Evolutionary conservation across 2,329 filamentous ascomycete species (phyloP).

Genomic region (Coniochaeta sp.): DNA sequence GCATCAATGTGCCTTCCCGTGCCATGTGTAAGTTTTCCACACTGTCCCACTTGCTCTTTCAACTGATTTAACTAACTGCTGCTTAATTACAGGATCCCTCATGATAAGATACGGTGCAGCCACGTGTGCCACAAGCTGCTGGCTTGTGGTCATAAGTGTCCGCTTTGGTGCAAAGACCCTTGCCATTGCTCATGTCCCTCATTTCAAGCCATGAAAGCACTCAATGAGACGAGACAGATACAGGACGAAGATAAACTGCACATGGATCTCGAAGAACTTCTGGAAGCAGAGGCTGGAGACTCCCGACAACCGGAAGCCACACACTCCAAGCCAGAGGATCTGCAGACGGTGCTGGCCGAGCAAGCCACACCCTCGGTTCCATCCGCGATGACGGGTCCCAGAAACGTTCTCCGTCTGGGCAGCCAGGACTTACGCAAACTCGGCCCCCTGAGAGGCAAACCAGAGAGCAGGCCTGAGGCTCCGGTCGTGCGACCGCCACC

Average conservation of each 20-base stretch:
- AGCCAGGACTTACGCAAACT: background rate
- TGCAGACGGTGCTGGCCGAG: background rate
- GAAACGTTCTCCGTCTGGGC: background rate
- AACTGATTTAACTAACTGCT: background rate
- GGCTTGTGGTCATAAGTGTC: background rate
- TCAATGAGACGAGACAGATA: background rate
- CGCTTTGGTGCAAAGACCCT: background rate
- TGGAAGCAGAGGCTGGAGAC: background rate
- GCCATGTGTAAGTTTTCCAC: slow-evolving; percentile 37
- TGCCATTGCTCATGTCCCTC: background rate
- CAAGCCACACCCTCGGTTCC: background rate
- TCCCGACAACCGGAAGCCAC: background rate
- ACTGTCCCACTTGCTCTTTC: slow-evolving; percentile 7
- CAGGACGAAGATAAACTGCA: background rate
- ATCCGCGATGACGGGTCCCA: background rate
- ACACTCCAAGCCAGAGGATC: background rate
- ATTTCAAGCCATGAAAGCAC: background rate
- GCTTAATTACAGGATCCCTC: slow-evolving; percentile 6
- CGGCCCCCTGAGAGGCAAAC: background rate
- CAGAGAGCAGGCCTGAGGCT: background rate
- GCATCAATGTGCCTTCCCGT: slow-evolving; percentile 42
- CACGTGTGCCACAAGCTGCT: slow-evolving; percentile 12
- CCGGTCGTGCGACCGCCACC: slow-evolving; percentile 8
- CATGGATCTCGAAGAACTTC: background rate
- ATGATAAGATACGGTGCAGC: slow-evolving; percentile 14